Evolutionary conservation across 225 moss, liverwort and hornwort species (phyloP), one percentile per base, ranked within the genome.

Genomic region (Sphagnum contortum): DNA sequence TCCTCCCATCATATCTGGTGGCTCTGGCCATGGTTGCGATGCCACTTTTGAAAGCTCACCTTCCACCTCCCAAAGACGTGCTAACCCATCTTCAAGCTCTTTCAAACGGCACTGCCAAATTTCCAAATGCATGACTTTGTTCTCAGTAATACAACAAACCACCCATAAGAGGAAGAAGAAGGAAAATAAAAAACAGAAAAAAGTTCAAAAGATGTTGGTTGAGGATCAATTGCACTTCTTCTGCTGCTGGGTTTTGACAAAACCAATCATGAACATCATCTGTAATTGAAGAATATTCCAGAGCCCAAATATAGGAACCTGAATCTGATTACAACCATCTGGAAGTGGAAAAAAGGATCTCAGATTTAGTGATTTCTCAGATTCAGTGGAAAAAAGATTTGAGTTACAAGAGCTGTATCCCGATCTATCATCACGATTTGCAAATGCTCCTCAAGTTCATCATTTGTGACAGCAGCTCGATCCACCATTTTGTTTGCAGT

Each of bases 1-100:
- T 4, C 67, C 67, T 14, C 67, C 67, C 3, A 59, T 57, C 59
- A 67, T 67, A 6, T 67, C 67, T 58, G 49, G 57, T 48, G 67
- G 67, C 44, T 67, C 67, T 4, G 67, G 59, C 67, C 67, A 67
- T 6, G 67, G 67, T 59, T 59, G 67, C 58, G 48, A 47, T 59
- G 67, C 67, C 57, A 67, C 9, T 59, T 9, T 59, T 59, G 67
- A 48, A 9, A 67, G 59, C 49, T 67, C 67, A 12, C 45, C 4
- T 12, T 67, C 67, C 12, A 67, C 58, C 48, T 5, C 47, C 4
- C 59, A 12, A 5, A 67, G 67, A 47, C 50, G 13, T 2, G 8
- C 47, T 7, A 67, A 58, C 9, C 48, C 49, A 44, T 67, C 67
- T 59, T 67, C 67, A 12, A 67, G 12, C 49, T 67, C 59, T 48